Evolutionary conservation across 768 basidiomycete species (phyloP).

Genomic region (Gloeostereum incarnatum): DNA sequence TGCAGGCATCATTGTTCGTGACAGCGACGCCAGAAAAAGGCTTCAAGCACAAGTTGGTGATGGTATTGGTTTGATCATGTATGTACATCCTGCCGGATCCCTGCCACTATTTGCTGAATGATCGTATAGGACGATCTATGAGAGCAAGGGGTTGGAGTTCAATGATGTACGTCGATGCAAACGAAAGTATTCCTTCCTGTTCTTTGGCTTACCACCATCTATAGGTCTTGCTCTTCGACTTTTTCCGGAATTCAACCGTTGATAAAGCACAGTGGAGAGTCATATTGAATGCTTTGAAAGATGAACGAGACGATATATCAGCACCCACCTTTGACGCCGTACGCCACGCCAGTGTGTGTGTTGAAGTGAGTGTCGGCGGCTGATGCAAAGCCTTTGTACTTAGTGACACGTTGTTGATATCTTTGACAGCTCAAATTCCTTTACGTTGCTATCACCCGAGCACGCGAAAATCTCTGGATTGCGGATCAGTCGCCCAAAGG

Average conservation of each 20-base stretch:
- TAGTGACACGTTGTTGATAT: not conserved
- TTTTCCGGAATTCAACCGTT: conserved; percentile 56
- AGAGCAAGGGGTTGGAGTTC: conserved; percentile 62
- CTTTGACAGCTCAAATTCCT: conserved; percentile 47
- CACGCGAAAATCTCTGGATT: conserved; percentile 63
- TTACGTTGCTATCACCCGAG: conserved; percentile 65
- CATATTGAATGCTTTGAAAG: conserved; percentile 32
- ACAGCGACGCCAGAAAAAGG: conserved; percentile 38
- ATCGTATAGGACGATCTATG: conserved; percentile 40
- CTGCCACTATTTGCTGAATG: not conserved
- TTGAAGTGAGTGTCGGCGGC: conserved; percentile 32
- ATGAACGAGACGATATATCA: conserved; percentile 11
- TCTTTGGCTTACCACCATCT: not conserved
- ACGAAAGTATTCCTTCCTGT: not conserved
- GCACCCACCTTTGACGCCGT: conserved; percentile 40
- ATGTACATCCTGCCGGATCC: conserved; percentile 11
- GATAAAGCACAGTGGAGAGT: conserved; percentile 51
- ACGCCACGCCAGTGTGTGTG: conserved; percentile 46
- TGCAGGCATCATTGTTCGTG: conserved; percentile 61
- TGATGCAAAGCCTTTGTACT: not conserved
- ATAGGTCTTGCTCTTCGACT: conserved; percentile 67
- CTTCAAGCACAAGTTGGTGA: conserved; percentile 45
- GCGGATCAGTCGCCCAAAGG: conserved; percentile 49
- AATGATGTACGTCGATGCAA: conserved; percentile 35
- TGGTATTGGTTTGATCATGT: conserved; percentile 49